A percentile compares a stretch with the other conserved stretches of the same genome.
These are phyloP conservation scores for Funneliformis mosseae DNA, from an alignment of 192 early-diverging fungal species.

Conservation along the genomic window DNA sequence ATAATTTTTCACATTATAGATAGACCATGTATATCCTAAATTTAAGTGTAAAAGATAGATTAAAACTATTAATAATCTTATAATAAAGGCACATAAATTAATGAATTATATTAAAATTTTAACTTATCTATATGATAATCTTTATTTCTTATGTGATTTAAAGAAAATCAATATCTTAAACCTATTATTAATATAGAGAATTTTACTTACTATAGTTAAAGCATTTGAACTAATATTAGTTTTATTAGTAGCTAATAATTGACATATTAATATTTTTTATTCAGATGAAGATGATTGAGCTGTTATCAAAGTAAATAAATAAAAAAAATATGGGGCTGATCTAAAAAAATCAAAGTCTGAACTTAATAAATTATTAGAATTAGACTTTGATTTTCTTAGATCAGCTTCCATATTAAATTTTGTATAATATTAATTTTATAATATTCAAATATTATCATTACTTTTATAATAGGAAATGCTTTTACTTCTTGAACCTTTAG, in stretches of 20 bases:
- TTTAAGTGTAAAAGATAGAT: neutral
- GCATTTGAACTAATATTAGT: neutral
- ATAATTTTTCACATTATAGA: constrained; percentile 2
- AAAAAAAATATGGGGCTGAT: neutral
- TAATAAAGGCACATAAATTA: neutral
- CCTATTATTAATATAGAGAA: constrained; percentile 12
- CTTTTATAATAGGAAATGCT: constrained; percentile 11
- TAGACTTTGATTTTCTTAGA: no score
- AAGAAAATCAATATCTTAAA: constrained; percentile 2
- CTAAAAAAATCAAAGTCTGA: neutral
- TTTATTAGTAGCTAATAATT: constrained; percentile 2
- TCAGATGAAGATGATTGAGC: neutral
- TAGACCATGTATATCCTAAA: constrained; percentile 1
- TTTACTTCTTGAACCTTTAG: constrained; percentile 2
- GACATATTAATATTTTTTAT: neutral
- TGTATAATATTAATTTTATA: no score
- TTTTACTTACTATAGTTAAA: constrained; percentile 18
- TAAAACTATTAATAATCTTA: neutral
- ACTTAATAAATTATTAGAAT: neutral
- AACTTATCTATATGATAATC: no score
- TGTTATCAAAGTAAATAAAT: constrained; percentile 4
- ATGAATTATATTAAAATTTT: no score
- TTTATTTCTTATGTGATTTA: neutral
- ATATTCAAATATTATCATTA: no score
- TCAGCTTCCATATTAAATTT: no score